A percentile compares a stretch with the other conserved stretches of the same genome.
Evolutionary conservation across 352 stramenopile genomes (phyloP).

Genomic region (Phytophthora meadii): DNA sequence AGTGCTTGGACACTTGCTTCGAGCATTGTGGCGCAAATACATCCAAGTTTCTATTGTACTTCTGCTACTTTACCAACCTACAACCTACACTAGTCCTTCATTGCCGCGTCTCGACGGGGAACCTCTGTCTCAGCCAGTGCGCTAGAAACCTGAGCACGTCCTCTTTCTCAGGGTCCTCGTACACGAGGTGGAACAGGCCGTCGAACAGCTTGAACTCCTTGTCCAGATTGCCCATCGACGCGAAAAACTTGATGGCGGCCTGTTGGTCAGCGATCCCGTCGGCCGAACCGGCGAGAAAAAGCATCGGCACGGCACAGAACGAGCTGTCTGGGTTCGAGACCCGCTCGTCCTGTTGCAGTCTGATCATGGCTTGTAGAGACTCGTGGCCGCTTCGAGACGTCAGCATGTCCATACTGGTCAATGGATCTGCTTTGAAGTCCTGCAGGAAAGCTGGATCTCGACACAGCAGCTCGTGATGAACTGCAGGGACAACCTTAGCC

Average conservation of each 20-base stretch:
- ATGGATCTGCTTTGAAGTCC: slow-evolving; percentile 52
- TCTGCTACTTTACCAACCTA: not conserved
- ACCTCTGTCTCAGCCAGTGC: slow-evolving; percentile 33
- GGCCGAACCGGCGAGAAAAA: slow-evolving; percentile 49
- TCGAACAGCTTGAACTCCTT: slow-evolving; percentile 73
- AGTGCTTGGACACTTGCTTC: too few relatives aligned
- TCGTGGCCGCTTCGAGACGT: slow-evolving; percentile 42
- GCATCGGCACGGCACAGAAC: slow-evolving; percentile 36
- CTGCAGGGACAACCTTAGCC: slow-evolving; percentile 51
- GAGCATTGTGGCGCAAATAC: not conserved
- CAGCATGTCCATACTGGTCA: slow-evolving; percentile 57
- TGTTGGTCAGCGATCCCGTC: slow-evolving; percentile 57
- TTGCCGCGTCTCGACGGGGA: slow-evolving; percentile 29
- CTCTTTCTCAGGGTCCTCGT: slow-evolving; percentile 64
- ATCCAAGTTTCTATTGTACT: not conserved
- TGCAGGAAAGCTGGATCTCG: slow-evolving; percentile 52
- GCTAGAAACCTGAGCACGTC: slow-evolving; percentile 41
- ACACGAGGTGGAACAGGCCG: slow-evolving; percentile 59
- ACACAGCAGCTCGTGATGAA: slow-evolving; percentile 46
- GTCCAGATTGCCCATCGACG: slow-evolving; percentile 49
- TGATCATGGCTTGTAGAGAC: slow-evolving; percentile 38
- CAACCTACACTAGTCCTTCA: slow-evolving; percentile 1
- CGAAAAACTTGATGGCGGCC: slow-evolving; percentile 57
- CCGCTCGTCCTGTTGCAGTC: slow-evolving; percentile 37
- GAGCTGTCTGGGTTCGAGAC: slow-evolving; percentile 36